Percentiles rank a stretch among this genome's conserved stretches.
phyloP scores from a whole-genome alignment of 495 filamentous ascomycete genomes.

The Xylaria bambusicola region DNA sequence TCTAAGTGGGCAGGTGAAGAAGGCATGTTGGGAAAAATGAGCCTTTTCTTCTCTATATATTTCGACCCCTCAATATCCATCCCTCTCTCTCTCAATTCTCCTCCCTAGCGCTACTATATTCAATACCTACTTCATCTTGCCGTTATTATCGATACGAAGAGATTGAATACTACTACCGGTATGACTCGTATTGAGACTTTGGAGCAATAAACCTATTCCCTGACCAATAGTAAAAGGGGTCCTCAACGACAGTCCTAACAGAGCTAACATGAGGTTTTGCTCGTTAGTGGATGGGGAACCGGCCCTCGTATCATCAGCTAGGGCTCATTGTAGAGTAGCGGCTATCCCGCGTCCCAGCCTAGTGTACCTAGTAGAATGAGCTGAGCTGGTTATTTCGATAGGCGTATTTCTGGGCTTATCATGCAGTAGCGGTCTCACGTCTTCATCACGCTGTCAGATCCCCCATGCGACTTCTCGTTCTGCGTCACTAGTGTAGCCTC shows the following conservation, averaged over 20 bases:
- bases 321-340: conserved; percentile 8
- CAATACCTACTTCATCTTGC: too few relatives aligned
- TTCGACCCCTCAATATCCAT: too few relatives aligned
- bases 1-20: too few relatives aligned
- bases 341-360: not conserved
- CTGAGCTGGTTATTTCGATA: conserved; percentile 15
- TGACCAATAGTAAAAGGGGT: not conserved
- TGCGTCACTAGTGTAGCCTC: not conserved
- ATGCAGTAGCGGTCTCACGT: not conserved
- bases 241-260: too few relatives aligned
- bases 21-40: too few relatives aligned
- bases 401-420: conserved; percentile 11
- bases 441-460: not conserved
- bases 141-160: too few relatives aligned
- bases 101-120: too few relatives aligned
- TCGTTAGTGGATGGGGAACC: not conserved
- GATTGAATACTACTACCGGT: too few relatives aligned
- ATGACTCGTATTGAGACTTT: not conserved
- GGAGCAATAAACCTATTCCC: not conserved
- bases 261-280: not conserved
- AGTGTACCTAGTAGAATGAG: conserved; percentile 2
- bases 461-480: not conserved
- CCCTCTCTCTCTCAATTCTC: not conserved
- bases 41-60: too few relatives aligned
- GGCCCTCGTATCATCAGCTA: conserved; percentile 6